Evolutionary conservation across 2,329 filamentous ascomycete species (phyloP), one percentile per base, ranked within the genome.

Genomic region (Fusarium paranaense): DNA sequence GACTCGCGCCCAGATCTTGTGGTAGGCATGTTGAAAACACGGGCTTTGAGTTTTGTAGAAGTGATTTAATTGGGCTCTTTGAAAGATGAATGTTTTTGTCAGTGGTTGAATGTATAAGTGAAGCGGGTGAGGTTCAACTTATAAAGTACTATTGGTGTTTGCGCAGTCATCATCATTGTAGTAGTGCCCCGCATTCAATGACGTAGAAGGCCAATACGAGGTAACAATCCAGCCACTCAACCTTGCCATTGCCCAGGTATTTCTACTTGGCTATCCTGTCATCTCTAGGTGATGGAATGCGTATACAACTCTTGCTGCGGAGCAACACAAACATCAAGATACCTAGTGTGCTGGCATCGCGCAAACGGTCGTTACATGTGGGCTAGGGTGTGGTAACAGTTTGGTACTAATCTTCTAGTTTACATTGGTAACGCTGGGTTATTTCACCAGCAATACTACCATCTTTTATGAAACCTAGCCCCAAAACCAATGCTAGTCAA

Each of bases 1-100:
- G 47, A 38, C 20, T 38, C 50, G 16, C 50, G 65, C 47, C 61
- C 52, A 6, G 61, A 64, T n/a, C 54, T 38, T 20, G 60, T 56
- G 25, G 61, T 61, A 8, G 63, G 42, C 57, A 66, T 61, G 4
- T 30, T 22, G 50, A 16, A 20, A 18, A 61, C 16, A 5, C 20
- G 14, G n/a, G 16, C 4, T 22, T 62, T 3, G 6, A 32, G 20
- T 50, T 32, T 13, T 7, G 11, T 10, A 9, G 4, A 30, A 7
- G 5, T 14, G 10, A n/a, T 11, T 18, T 6, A 22, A 42, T n/a
- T 37, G 33, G 4, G 25, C 6, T 13, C 10, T 9, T 40, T 14
- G 20, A 3, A 47, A 38, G 35, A 18, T 25, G 16, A 25, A 38
- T 18, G 35, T 25, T 22, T 37, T 6, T 37, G 18, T 52, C 25